Evolutionary conservation across 2,329 filamentous ascomycete species (phyloP).

Genomic region (Teratosphaeriaceae sp.): DNA sequence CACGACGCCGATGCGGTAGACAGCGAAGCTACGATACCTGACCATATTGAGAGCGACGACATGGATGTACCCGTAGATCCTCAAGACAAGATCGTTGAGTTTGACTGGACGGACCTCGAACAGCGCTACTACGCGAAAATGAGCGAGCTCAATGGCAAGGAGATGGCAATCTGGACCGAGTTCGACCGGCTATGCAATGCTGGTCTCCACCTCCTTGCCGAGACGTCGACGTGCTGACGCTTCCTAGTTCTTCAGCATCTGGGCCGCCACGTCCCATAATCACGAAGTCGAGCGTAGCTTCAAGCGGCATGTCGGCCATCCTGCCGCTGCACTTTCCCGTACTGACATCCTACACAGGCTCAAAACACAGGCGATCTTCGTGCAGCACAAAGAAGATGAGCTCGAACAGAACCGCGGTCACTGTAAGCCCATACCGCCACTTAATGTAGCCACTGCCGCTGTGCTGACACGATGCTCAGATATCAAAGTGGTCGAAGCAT

Average conservation of each 20-base stretch:
- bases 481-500: slow-evolving; percentile 40
- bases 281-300: slow-evolving; percentile 71
- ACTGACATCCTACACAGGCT: slow-evolving; percentile 45
- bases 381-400: slow-evolving; percentile 64
- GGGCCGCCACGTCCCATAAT: slow-evolving; percentile 64
- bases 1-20: slow-evolving; percentile 2
- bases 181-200: slow-evolving; percentile 53
- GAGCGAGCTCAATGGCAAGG: slow-evolving; percentile 53
- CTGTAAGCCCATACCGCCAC: slow-evolving; percentile 50
- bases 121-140: slow-evolving; percentile 61
- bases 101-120: slow-evolving; percentile 76
- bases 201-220: slow-evolving; percentile 14
- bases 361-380: slow-evolving; percentile 70
- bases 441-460: not conserved
- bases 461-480: slow-evolving; percentile 30
- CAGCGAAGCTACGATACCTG: slow-evolving; percentile 4
- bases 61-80: slow-evolving; percentile 17
- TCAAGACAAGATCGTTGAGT: slow-evolving; percentile 42
- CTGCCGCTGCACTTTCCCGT: not conserved
- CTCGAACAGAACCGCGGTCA: slow-evolving; percentile 72
- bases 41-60: slow-evolving; percentile 12
- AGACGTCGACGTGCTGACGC: slow-evolving; percentile 9
- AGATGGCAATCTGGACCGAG: slow-evolving; percentile 42
- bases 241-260: slow-evolving; percentile 66
- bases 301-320: slow-evolving; percentile 55